A percentile compares a stretch with the other conserved stretches of the same genome.
phyloP scores from a whole-genome alignment of 352 stramenopile species.

The Phytophthora brassicae region DNA sequence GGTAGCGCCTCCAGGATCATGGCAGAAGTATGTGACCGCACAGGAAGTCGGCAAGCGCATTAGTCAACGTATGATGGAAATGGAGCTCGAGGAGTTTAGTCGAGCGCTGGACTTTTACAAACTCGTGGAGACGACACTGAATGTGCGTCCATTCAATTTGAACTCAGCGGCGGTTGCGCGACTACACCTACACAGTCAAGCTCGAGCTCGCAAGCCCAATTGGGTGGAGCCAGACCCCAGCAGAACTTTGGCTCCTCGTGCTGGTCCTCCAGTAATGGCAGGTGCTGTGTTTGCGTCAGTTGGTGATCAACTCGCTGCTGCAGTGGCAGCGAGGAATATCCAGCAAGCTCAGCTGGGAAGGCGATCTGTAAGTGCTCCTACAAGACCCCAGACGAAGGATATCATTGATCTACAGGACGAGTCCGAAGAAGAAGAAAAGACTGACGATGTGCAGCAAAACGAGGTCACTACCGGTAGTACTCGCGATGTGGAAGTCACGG shows the following conservation, averaged over 20 bases:
- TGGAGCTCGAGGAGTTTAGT: slow-evolving; percentile 29
- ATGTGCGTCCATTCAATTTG: slow-evolving; percentile 30
- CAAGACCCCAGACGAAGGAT: background rate
- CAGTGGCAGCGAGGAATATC: slow-evolving; percentile 5
- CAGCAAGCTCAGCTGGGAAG: background rate
- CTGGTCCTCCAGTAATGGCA: background rate
- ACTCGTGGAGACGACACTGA: slow-evolving; percentile 35
- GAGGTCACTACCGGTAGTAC: too few species aligned
- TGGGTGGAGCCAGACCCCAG: slow-evolving; percentile 15
- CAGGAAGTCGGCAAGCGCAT: slow-evolving; percentile 39
- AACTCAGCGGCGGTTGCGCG: slow-evolving; percentile 9
- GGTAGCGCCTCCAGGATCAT: slow-evolving; percentile 22
- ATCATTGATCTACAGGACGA: slow-evolving; percentile 40
- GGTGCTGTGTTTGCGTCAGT: slow-evolving; percentile 8
- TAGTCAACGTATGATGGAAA: slow-evolving; percentile 36
- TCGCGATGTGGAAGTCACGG: background rate
- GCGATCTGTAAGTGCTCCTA: background rate
- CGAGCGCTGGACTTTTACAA: slow-evolving; percentile 36
- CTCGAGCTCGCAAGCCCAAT: slow-evolving; percentile 8
- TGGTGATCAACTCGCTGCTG: slow-evolving; percentile 3
- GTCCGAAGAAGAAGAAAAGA: slow-evolving; percentile 34
- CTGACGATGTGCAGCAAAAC: background rate
- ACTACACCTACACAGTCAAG: slow-evolving; percentile 13
- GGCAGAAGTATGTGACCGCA: slow-evolving; percentile 36
- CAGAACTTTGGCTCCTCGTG: slow-evolving; percentile 9